These are phyloP conservation scores for Fusarium bulbicola DNA, from an alignment of 2,329 filamentous ascomycete genomes.

Conservation along the genomic window DNA sequence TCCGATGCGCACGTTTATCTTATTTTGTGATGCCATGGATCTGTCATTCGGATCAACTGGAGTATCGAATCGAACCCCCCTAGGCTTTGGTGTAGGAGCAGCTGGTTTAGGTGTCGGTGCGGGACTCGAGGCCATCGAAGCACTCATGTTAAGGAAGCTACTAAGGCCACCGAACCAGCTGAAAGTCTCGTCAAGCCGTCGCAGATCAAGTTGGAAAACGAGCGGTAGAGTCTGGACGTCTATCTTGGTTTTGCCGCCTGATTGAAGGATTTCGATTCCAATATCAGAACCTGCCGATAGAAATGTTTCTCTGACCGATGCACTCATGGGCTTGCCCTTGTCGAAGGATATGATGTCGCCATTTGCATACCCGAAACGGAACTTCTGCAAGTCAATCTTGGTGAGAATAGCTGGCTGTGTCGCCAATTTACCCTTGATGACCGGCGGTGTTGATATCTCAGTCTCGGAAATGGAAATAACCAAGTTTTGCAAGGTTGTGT, in stretches of 20 bases:
- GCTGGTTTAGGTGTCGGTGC: constrained; percentile 55
- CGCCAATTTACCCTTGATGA: constrained; percentile 19
- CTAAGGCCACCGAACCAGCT: constrained; percentile 91
- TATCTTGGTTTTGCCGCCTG: constrained; percentile 58
- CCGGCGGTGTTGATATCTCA: constrained; percentile 18
- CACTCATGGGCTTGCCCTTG: constrained; percentile 63
- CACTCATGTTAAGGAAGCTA: constrained; percentile 87
- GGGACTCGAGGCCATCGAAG: constrained; percentile 81
- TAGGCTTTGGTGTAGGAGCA: constrained; percentile 56
- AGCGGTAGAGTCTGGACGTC: constrained; percentile 81
- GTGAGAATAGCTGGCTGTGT: constrained; percentile 45
- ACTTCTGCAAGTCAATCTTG: constrained; percentile 62
- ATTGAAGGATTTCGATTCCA: constrained; percentile 61
- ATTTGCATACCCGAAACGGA: constrained; percentile 69
- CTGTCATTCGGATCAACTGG: constrained; percentile 60
- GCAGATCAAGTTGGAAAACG: constrained; percentile 78
- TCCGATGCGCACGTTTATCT: constrained; percentile 79
- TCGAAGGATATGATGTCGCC: constrained; percentile 73
- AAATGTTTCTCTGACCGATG: constrained; percentile 68
- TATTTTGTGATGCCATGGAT: constrained; percentile 62
- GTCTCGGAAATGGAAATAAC: constrained; percentile 41
- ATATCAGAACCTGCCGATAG: constrained; percentile 67
- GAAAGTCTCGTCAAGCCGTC: constrained; percentile 84
- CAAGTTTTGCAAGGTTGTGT: constrained; percentile 58
- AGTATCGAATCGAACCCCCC: constrained; percentile 67